Evolutionary conservation across 2,329 filamentous ascomycete species (phyloP).

Genomic region (Beauveria caledonica): DNA sequence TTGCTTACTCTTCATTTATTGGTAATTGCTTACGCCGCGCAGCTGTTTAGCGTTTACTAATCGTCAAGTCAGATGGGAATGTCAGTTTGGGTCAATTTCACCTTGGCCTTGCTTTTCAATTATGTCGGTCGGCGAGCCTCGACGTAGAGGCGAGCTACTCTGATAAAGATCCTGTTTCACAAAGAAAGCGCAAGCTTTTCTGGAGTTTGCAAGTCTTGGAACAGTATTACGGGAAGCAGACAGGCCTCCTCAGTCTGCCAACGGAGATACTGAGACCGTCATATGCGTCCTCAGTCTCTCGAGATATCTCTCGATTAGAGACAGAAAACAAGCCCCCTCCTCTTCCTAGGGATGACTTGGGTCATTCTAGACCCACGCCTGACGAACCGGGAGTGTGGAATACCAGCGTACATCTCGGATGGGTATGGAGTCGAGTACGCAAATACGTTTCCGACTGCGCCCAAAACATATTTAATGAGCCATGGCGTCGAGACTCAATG

Average conservation of each 20-base stretch:
- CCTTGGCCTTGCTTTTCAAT: constrained; percentile 40
- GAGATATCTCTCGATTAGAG: constrained; percentile 18
- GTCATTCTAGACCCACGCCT: constrained; percentile 24
- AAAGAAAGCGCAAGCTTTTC: constrained; percentile 41
- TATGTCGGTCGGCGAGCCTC: constrained; percentile 42
- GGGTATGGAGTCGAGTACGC: constrained; percentile 41
- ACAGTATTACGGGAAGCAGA: constrained; percentile 40
- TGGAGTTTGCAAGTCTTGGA: constrained; percentile 44
- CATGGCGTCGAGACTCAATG: constrained; percentile 43
- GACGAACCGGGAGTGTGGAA: constrained; percentile 43
- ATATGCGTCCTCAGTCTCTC: constrained; percentile 17
- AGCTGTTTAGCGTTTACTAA: constrained; percentile 4
- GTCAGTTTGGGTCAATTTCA: constrained; percentile 41
- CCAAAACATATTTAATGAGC: constrained; percentile 38
- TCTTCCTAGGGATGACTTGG: constrained; percentile 35
- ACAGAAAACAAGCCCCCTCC: constrained; percentile 29
- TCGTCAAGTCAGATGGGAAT: constrained; percentile 33
- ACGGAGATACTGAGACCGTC: constrained; percentile 33
- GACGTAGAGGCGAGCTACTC: constrained; percentile 34
- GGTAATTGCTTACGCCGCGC: constrained; percentile 23
- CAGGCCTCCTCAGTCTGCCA: constrained; percentile 32
- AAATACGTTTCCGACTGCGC: constrained; percentile 41
- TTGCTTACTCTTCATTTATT: constrained; percentile 41
- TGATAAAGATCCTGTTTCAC: constrained; percentile 24
- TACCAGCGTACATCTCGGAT: constrained; percentile 38